Percentiles rank a stretch among this genome's conserved stretches.
phyloP scores from a whole-genome alignment of 164 flowering plant species.

The Stephania cephalantha region DNA sequence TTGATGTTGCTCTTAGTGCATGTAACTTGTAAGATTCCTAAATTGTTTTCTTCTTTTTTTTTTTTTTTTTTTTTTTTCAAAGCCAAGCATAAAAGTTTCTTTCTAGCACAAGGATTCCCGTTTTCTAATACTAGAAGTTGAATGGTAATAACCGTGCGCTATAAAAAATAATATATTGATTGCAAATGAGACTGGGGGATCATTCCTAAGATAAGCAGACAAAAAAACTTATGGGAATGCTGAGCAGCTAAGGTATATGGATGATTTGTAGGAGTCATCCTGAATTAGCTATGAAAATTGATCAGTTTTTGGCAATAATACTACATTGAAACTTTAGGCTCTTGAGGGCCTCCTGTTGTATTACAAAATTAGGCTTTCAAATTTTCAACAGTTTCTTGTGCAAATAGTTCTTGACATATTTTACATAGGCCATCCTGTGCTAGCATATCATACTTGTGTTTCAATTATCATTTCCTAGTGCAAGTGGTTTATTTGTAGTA shows the following conservation, averaged over 20 bases:
- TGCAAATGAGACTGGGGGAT: not conserved
- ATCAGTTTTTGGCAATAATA: not conserved
- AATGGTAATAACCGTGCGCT: not conserved
- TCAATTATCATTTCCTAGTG: not conserved
- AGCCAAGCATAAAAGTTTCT: too few relatives aligned
- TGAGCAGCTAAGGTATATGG: not conserved
- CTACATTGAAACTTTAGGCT: not conserved
- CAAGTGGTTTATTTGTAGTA: not conserved
- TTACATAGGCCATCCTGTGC: not conserved
- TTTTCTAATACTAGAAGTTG: not conserved
- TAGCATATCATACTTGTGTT: not conserved
- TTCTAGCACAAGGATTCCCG: too few relatives aligned
- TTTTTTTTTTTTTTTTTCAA: too few relatives aligned
- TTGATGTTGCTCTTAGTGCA: too few relatives aligned
- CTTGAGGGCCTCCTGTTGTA: not conserved
- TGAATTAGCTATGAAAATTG: not conserved
- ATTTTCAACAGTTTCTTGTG: not conserved
- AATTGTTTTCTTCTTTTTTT: too few relatives aligned
- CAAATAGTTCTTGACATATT: not conserved
- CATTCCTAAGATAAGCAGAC: not conserved
- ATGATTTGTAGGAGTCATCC: not conserved
- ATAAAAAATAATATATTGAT: too few relatives aligned
- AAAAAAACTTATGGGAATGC: not conserved
- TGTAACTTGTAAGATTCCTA: too few relatives aligned
- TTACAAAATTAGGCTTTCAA: not conserved